Evolutionary conservation across 1,139 yeast genomes (phyloP).

Genomic region (Geotrichum fermentans): DNA sequence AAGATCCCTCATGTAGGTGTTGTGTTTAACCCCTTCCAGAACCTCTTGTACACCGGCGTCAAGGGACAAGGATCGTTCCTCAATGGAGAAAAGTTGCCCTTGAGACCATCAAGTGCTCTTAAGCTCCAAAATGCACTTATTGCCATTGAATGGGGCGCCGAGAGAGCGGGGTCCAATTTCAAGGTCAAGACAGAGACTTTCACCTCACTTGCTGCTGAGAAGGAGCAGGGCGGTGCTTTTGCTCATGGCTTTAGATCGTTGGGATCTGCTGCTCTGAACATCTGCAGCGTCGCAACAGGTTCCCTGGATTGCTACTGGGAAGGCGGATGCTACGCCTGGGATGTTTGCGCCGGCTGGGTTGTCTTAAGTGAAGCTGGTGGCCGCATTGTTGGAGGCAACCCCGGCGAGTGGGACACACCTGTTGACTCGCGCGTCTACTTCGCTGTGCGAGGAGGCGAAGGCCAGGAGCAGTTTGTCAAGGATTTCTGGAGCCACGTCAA

Average conservation of each 20-base stretch:
- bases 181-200: constrained; percentile 47
- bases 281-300: constrained; percentile 54
- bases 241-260: constrained; percentile 55
- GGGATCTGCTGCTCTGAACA: constrained; percentile 59
- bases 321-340: constrained; percentile 63
- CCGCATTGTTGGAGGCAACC: constrained; percentile 48
- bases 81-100: constrained; percentile 44
- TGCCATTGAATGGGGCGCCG: constrained; percentile 59
- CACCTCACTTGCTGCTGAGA: constrained; percentile 43
- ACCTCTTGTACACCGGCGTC: constrained; percentile 48
- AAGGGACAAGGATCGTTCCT: constrained; percentile 50
- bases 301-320: constrained; percentile 57
- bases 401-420: constrained; percentile 45
- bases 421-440: constrained; percentile 50
- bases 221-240: constrained; percentile 45
- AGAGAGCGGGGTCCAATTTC: constrained; percentile 49
- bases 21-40: constrained; percentile 51
- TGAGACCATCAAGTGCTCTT: constrained; percentile 39
- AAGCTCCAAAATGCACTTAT: constrained; percentile 48
- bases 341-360: constrained; percentile 63
- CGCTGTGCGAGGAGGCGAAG: constrained; percentile 51
- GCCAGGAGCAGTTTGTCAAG: constrained; percentile 44
- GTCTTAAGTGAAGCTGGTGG: constrained; percentile 58
- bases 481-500: constrained; percentile 48
- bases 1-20: constrained; percentile 54